A percentile compares a stretch with the other conserved stretches of the same genome.
Conservation (phyloP, 2,329 filamentous ascomycete species). For the Fusarium sp. region DNA sequence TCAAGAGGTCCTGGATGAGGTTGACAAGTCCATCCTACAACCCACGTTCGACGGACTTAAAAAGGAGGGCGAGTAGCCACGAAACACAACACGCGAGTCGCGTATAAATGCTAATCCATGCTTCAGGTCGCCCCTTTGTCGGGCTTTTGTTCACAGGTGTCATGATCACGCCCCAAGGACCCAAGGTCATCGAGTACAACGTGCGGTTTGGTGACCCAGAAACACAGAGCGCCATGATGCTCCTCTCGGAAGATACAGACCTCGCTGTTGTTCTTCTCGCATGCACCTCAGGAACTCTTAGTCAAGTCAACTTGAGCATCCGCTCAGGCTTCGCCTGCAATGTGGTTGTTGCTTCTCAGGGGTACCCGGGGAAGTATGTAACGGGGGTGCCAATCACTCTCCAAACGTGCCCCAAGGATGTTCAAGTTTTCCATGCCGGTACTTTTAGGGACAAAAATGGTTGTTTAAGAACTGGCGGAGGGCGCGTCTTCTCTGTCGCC, state of each 20-base stretch:
- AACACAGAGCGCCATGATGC: slow-evolving; percentile 82
- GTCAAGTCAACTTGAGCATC: slow-evolving; percentile 70
- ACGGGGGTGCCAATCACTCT: slow-evolving; percentile 73
- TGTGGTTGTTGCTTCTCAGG: slow-evolving; percentile 85
- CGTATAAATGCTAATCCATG: not conserved
- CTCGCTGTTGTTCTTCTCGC: slow-evolving; percentile 86
- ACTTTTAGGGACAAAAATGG: slow-evolving; percentile 69
- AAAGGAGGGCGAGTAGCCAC: slow-evolving; percentile 58
- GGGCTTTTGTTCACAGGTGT: slow-evolving; percentile 84
- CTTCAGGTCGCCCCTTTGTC: slow-evolving; percentile 60
- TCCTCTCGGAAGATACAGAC: slow-evolving; percentile 81
- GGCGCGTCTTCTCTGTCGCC: slow-evolving; percentile 86
- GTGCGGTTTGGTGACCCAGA: slow-evolving; percentile 91
- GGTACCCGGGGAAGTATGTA: slow-evolving; percentile 83
- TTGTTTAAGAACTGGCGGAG: slow-evolving; percentile 77
- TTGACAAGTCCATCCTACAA: slow-evolving; percentile 70
- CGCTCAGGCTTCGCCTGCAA: slow-evolving; percentile 78
- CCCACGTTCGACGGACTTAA: slow-evolving; percentile 74
- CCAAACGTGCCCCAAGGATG: slow-evolving; percentile 47
- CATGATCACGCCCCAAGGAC: slow-evolving; percentile 83
- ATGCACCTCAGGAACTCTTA: slow-evolving; percentile 78
- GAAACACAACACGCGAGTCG: not conserved
- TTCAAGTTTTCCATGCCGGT: slow-evolving; percentile 87
- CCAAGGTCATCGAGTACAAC: slow-evolving; percentile 89
- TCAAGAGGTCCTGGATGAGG: slow-evolving; percentile 63